Evolutionary conservation across 345 rosid genomes (phyloP), one percentile per base, ranked within the genome.

Genomic region (Eucalyptus sp.): DNA sequence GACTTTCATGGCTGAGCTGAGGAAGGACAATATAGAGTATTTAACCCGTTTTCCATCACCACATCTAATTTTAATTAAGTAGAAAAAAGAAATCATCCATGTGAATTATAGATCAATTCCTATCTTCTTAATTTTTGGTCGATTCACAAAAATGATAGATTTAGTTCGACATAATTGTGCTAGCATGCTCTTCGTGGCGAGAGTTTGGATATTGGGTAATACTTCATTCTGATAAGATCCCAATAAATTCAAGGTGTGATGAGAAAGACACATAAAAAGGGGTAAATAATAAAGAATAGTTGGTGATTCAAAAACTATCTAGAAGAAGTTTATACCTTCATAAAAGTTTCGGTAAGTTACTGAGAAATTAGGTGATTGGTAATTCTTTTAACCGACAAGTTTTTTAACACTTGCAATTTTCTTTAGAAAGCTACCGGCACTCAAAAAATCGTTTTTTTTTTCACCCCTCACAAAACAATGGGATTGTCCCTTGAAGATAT

Each of bases 361-460:
- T 31, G 2, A 68, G 24, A 68, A 33, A 66, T n/a, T n/a, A 4
- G 41, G 7, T 0, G 24, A 16, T 68, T 0, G 0, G 1, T 33
- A 68, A 8, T 33, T 31, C 5, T 33, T 68, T 17, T 2, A 7
- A 33, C 80, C 44, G 17, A 33, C 24, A 31, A 31, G 0, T 16
- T 1, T 68, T 8, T 31, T 16, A 66, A n/a, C 12, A 8, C 13
- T 68, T 16, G 37, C 7, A 8, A 15, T 31, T 7, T 14, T 14
- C 14, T 64, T 64, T 8, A 64, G 4, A 62, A 64, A 64, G 2
- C 0, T n/a, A n/a, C 0, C 22, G 24, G 18, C 76, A n/a, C 10
- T n/a, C 0, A n/a, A 66, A 15, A 66, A n/a, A n/a, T n/a, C 0
- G 0, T 14, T 13, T 13, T 18, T 52, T 52, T 52, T 13, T 56